Percentiles rank a stretch among this genome's conserved stretches.
phyloP scores from a whole-genome alignment of 306 rosid species.

The Oxytropis ochrocephala region DNA sequence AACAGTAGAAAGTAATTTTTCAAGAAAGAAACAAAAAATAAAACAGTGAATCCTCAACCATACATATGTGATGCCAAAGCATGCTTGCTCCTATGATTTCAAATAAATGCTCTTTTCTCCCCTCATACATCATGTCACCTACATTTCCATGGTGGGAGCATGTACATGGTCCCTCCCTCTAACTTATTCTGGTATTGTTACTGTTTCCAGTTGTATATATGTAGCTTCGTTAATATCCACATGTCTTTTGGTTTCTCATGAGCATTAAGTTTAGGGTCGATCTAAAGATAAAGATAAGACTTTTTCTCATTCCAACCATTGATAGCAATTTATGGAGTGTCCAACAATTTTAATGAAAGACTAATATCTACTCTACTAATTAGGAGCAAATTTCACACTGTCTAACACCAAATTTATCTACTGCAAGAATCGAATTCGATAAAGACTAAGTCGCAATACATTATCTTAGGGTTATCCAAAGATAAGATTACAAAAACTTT shows the following conservation, averaged over 20 bases:
- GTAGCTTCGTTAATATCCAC: not conserved
- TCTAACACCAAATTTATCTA: too few relatives aligned
- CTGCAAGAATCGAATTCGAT: too few relatives aligned
- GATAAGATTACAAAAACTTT: too few relatives aligned
- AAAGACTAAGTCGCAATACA: too few relatives aligned
- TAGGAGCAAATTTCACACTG: too few relatives aligned
- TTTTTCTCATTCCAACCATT: too few relatives aligned
- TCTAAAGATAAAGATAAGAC: too few relatives aligned
- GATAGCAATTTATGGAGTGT: too few relatives aligned
- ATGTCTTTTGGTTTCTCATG: not conserved
- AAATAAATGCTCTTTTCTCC: conserved; percentile 15
- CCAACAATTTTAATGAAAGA: too few relatives aligned
- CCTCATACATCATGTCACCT: conserved; percentile 47
- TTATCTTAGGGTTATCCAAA: too few relatives aligned
- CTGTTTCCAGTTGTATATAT: not conserved
- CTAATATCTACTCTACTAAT: too few relatives aligned
- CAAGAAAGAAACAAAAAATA: conserved; percentile 3
- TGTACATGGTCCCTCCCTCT: conserved; percentile 11
- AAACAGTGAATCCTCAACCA: conserved; percentile 17
- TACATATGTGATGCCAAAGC: not conserved
- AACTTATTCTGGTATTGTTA: conserved; percentile 17
- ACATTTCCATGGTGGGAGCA: conserved; percentile 29
- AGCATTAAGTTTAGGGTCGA: not conserved
- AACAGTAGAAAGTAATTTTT: conserved; percentile 9
- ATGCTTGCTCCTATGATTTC: conserved; percentile 20